A percentile compares a stretch with the other conserved stretches of the same genome.
These are phyloP conservation scores for Vaccinium macrocarpon DNA, from an alignment of 148 eudicot species.

Conservation along the genomic window DNA sequence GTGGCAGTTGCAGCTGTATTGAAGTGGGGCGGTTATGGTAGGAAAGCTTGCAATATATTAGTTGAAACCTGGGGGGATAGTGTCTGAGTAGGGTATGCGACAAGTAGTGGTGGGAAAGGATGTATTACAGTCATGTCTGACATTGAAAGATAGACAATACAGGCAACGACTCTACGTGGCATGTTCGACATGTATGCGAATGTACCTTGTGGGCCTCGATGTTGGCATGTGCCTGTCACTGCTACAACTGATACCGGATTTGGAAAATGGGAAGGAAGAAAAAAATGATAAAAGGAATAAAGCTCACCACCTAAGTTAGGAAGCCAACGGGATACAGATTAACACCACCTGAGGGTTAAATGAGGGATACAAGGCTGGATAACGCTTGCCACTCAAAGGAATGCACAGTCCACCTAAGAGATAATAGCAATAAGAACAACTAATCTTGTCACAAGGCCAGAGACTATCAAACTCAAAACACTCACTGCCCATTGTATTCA, in stretches of 20 bases:
- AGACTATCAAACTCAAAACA: no score
- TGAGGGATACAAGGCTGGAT: no score
- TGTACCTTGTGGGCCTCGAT: not conserved
- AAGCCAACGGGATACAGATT: no score
- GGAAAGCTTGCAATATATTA: not conserved
- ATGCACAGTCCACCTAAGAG: no score
- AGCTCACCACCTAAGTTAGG: no score
- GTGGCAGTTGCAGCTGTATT: not conserved
- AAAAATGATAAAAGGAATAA: no score
- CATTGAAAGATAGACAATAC: not conserved
- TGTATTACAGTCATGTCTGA: not conserved
- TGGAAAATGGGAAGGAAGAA: no score
- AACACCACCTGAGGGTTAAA: no score
- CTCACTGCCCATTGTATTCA: no score
- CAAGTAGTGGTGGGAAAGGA: not conserved
- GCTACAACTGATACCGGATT: not conserved
- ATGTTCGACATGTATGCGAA: not conserved
- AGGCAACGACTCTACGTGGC: not conserved
- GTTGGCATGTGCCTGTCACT: not conserved
- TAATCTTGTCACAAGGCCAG: no score
- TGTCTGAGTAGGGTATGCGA: not conserved
- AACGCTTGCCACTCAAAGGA: no score
- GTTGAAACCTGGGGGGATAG: not conserved
- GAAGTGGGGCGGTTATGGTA: not conserved
- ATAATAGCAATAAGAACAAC: no score